phyloP scores from a whole-genome alignment of 1,284 basidiomycete genomes.

The Moesziomyces globuligerus region DNA sequence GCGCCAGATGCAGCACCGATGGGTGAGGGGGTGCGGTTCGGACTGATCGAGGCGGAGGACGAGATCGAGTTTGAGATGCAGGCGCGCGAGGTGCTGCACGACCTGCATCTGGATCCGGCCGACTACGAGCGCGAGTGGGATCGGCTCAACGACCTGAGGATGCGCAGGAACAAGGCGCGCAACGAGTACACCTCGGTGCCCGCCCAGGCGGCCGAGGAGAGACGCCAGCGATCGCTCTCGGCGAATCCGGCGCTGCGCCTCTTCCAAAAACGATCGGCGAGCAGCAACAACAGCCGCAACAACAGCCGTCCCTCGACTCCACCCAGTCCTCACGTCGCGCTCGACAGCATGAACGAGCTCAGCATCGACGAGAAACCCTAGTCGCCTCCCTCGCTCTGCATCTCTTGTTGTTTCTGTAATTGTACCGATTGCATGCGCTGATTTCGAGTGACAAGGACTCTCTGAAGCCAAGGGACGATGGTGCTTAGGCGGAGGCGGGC shows the following conservation, averaged over 20 bases:
- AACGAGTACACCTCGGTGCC: conserved; percentile 40
- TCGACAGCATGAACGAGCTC: conserved; percentile 8
- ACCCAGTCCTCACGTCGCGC: conserved; percentile 1
- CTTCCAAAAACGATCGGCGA: conserved; percentile 36
- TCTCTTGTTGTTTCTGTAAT: background rate
- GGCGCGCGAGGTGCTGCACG: conserved; percentile 38
- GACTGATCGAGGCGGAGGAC: conserved; percentile 41
- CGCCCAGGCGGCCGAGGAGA: conserved; percentile 2
- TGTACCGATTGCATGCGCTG: background rate
- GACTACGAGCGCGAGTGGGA: conserved; percentile 47
- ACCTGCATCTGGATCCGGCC: conserved; percentile 24
- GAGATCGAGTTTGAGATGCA: conserved; percentile 51
- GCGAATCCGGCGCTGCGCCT: conserved; percentile 26
- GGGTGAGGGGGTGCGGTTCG: conserved; percentile 25
- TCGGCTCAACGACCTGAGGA: conserved; percentile 25
- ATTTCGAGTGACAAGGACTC: too few relatives aligned
- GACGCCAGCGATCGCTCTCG: conserved; percentile 19
- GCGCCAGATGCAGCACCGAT: background rate
- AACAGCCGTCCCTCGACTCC: conserved; percentile 25
- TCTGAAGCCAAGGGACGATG: too few relatives aligned
- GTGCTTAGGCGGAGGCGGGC: too few relatives aligned
- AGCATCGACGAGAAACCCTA: conserved; percentile 6
- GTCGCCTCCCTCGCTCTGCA: too few relatives aligned
- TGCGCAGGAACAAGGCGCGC: conserved; percentile 33
- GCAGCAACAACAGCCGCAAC: conserved; percentile 27